Evolutionary conservation across 768 basidiomycete genomes (phyloP).

Genomic region (Imleria badia): DNA sequence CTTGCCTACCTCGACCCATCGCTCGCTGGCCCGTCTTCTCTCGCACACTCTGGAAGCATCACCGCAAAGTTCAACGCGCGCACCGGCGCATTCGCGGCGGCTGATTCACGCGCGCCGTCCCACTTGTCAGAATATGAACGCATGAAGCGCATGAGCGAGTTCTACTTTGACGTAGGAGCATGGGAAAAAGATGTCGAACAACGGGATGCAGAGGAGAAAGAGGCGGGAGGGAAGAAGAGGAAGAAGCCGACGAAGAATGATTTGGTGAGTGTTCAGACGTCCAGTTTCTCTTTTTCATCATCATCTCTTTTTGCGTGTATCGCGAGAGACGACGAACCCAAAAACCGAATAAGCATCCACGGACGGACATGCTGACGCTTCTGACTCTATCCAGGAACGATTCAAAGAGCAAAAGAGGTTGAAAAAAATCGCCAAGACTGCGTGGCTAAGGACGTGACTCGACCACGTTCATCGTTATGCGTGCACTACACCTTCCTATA

Average conservation of each 20-base stretch:
- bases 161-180: constrained; percentile 80
- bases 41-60: constrained; percentile 42
- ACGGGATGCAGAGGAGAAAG: constrained; percentile 45
- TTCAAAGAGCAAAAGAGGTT: constrained; percentile 79
- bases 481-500: neutral
- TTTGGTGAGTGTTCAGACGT: constrained; percentile 51
- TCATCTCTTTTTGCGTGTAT: constrained; percentile 18
- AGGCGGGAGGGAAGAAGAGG: constrained; percentile 64
- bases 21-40: constrained; percentile 40
- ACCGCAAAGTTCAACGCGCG: constrained; percentile 80
- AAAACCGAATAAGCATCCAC: constrained; percentile 17
- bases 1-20: constrained; percentile 80
- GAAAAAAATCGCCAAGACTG: constrained; percentile 87
- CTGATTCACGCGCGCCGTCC: constrained; percentile 67
- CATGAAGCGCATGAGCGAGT: constrained; percentile 77
- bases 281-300: constrained; percentile 13
- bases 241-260: constrained; percentile 83
- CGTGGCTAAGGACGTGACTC: constrained; percentile 68
- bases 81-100: constrained; percentile 70
- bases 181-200: constrained; percentile 74
- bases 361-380: constrained; percentile 28
- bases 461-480: neutral
- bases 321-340: constrained; percentile 20
- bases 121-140: constrained; percentile 82
- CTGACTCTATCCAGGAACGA: constrained; percentile 54